Percentiles rank a stretch among this genome's conserved stretches.
These are phyloP conservation scores for Diaporthe australafricana DNA, from an alignment of 2,329 filamentous ascomycete genomes.

Conservation along the genomic window DNA sequence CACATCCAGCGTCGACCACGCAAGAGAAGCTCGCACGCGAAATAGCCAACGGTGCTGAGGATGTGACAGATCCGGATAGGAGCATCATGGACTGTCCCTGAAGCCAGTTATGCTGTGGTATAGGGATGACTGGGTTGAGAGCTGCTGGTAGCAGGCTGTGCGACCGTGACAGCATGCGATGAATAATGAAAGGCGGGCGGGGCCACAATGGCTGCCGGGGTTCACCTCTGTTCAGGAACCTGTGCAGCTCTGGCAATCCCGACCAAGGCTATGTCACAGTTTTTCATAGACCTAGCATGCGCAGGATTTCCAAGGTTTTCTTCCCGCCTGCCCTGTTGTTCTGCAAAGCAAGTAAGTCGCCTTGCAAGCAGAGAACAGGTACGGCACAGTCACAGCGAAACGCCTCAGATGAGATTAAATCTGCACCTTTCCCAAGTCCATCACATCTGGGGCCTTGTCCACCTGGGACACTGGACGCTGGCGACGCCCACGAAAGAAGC, in stretches of 20 bases:
- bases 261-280: not conserved
- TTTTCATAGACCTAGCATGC: not conserved
- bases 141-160: conserved; percentile 23
- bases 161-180: conserved; percentile 11
- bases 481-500: conserved; percentile 15
- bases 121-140: conserved; percentile 16
- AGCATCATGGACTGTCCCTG: conserved; percentile 20
- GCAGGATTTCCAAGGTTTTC: not conserved
- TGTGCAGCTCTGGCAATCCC: not conserved
- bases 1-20: no score
- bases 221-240: conserved; percentile 10
- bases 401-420: conserved; percentile 32
- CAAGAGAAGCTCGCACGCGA: not conserved
- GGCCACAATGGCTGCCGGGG: not conserved
- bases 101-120: not conserved
- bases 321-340: not conserved
- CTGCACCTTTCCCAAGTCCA: conserved; percentile 34
- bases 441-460: conserved; percentile 29
- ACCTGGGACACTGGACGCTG: conserved; percentile 22
- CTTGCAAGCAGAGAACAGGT: not conserved
- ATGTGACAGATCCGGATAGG: conserved; percentile 19
- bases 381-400: conserved; percentile 34
- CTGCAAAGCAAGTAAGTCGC: not conserved
- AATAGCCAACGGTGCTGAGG: conserved; percentile 10
- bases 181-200: not conserved